Percentiles rank a stretch among this genome's conserved stretches.
These are phyloP conservation scores for Rostrohypoxylon terebratum DNA, from an alignment of 495 filamentous ascomycete species.

Conservation along the genomic window DNA sequence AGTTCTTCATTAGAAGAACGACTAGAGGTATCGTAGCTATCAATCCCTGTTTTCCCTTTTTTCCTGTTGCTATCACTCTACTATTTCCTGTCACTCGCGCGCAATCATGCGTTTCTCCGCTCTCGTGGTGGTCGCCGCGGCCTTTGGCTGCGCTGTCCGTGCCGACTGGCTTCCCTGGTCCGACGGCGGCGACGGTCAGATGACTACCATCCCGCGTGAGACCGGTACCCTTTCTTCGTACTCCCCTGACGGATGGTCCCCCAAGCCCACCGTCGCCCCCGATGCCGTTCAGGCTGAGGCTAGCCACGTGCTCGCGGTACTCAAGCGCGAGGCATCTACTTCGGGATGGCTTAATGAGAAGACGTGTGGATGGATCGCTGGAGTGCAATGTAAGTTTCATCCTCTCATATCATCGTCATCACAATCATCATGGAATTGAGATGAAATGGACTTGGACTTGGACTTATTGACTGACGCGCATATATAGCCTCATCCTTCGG, in stretches of 20 bases:
- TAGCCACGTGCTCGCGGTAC: slow-evolving; percentile 33
- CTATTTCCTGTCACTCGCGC: not conserved
- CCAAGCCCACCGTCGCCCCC: slow-evolving; percentile 45
- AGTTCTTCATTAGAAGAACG: slow-evolving; percentile 12
- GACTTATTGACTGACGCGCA: slow-evolving; percentile 14
- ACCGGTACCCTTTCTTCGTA: slow-evolving; percentile 9
- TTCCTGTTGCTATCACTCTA: not conserved
- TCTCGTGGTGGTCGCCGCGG: slow-evolving; percentile 25
- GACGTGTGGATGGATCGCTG: slow-evolving; percentile 55
- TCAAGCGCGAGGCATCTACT: slow-evolving; percentile 21
- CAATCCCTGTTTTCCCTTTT: not conserved
- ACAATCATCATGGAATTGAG: not conserved
- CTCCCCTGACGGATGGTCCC: slow-evolving; percentile 37
- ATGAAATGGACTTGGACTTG: not conserved
- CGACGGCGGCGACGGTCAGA: slow-evolving; percentile 11
- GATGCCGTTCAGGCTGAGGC: slow-evolving; percentile 3
- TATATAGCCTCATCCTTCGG: slow-evolving; percentile 41
- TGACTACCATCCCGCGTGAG: slow-evolving; percentile 24
- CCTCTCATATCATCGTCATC: not conserved
- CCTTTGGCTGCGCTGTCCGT: slow-evolving; percentile 22
- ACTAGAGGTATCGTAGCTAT: slow-evolving; percentile 12
- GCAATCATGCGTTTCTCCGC: slow-evolving; percentile 32
- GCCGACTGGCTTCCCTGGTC: slow-evolving; percentile 45
- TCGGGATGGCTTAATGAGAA: slow-evolving; percentile 46
- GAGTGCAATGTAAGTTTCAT: slow-evolving; percentile 48